Evolutionary conservation across 345 rosid species (phyloP), one percentile per base, ranked within the genome.

Genomic region (Salix brachista): DNA sequence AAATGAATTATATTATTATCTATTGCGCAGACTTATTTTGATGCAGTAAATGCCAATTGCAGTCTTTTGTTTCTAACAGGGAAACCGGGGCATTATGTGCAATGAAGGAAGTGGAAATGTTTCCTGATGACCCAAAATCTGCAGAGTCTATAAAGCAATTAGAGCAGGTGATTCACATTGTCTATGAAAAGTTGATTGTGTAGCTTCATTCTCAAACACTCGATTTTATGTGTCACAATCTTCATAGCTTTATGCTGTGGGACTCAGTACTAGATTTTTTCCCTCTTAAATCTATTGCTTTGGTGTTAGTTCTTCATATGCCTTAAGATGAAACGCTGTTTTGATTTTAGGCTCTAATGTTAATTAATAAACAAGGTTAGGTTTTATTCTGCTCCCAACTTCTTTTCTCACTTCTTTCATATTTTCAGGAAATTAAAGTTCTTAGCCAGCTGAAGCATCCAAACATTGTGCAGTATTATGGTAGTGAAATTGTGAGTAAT

Each of bases 1-100:
- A 84, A 67, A 70, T 46, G 16, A 64, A 6, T 39, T 79, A 56
- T 71, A n/a, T 64, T 71, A n/a, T 64, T 75, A 3, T 32, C 26
- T 72, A 71, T 75, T 69, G 65, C 44, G 71, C 66, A 65, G 2
- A 42, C 76, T 75, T 65, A 64, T 65, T 8, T 72, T 78, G 50
- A 41, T 46, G 19, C 75, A 42, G 39, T 44, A 74, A 46, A 69
- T 25, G 34, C 73, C 88, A 61, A 74, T 81, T 70, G 23, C 46
- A 66, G 13, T 60, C 10, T 79, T 78, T 67, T 60, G 58, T 72
- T 74, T 56, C 65, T 78, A 71, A 77, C 86, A 96, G 99, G 61
- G 94, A 93, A 85, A 93, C 91, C 44, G 98, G 99, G 82, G 99
- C 99, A 25, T 86, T 93, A 72, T 93, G 99, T 81, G 99, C 98